Evolutionary conservation across 2,329 filamentous ascomycete species (phyloP), one percentile per base, ranked within the genome.

Genomic region (Beauveria asiatica): DNA sequence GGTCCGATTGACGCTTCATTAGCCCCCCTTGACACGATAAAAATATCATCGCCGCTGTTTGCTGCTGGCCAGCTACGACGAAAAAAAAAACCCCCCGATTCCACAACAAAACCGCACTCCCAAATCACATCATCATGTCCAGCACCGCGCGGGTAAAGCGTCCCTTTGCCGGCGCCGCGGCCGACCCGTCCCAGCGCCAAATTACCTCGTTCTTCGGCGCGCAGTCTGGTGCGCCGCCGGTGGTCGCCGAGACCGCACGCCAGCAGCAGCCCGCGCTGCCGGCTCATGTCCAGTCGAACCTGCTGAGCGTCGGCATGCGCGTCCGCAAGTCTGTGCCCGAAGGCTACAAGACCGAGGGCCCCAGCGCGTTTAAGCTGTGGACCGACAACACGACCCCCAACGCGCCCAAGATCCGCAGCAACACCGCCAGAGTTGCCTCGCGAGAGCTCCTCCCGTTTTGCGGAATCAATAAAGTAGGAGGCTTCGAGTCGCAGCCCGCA

Each of bases 231-330:
- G 33, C 61, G 37, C 57, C 65, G 5, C 57, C 65, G 5, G 37
- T 69, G 5, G 37, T 69, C 67, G 17, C 66, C 69, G 46, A 73
- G 70, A 19, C 63, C 25, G 55, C 67, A 17, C 65, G 66, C 57
- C 57, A 46, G 16, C 30, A 30, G 30, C 74, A 77, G 17, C 83
- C 84, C 3, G 67, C 72, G 4, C 78, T 92, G 16, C 85, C 90
- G 1, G 73, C 80, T 25, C 79, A 79, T 8, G 80, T 95, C 37
- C 90, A 96, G 73, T 82, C 92, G 41, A 89, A 89, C 63, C 85
- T 97, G n/a, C 80, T 97, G 46, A 90, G 83, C 67, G 93, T 97
- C 64, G 93, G 93, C 68, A 97, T 97, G 92, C 87, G 93, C 25
- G 83, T 97, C 55, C 88, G 93, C 70, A 97, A 97, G 76, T 89